Percentiles rank a stretch among this genome's conserved stretches.
Evolutionary conservation across 2,329 filamentous ascomycete species (phyloP).

Genomic region (Trichoderma simmonsii): DNA sequence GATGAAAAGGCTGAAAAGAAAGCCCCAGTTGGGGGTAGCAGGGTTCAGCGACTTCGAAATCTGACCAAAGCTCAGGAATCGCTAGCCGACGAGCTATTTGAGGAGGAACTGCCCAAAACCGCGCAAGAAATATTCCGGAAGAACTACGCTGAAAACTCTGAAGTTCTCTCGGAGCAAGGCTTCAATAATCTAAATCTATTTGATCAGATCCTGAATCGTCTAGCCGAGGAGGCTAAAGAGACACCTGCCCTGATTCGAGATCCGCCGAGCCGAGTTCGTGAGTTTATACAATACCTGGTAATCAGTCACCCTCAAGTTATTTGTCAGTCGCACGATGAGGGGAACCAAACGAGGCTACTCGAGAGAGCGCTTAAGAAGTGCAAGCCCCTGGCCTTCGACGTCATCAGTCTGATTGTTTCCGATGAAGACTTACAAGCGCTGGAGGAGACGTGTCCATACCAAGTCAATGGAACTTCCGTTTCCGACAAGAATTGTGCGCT

Average conservation of each 20-base stretch:
- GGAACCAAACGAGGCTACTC: neutral
- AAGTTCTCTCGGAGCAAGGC: too few relatives aligned
- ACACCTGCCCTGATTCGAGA: neutral
- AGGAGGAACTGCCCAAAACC: too few relatives aligned
- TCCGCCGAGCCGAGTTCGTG: neutral
- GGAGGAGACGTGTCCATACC: neutral
- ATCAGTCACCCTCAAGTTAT: neutral
- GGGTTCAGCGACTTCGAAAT: too few relatives aligned
- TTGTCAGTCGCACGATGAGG: neutral
- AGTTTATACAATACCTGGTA: neutral
- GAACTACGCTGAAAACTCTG: too few relatives aligned
- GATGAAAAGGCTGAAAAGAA: too few relatives aligned
- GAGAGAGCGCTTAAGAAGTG: neutral
- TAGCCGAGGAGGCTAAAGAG: neutral
- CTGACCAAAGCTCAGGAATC: too few relatives aligned
- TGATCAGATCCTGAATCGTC: neutral
- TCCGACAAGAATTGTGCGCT: too few relatives aligned
- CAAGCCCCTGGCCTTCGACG: neutral
- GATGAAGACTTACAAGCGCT: neutral
- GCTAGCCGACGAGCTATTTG: too few relatives aligned
- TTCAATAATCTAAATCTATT: too few relatives aligned
- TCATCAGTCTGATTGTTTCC: neutral
- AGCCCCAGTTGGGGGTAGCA: too few relatives aligned
- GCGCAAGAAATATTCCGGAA: too few relatives aligned
- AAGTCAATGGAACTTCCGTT: too few relatives aligned